Evolutionary conservation across 1,284 basidiomycete genomes (phyloP).

Genomic region (Rhodofomes roseus): DNA sequence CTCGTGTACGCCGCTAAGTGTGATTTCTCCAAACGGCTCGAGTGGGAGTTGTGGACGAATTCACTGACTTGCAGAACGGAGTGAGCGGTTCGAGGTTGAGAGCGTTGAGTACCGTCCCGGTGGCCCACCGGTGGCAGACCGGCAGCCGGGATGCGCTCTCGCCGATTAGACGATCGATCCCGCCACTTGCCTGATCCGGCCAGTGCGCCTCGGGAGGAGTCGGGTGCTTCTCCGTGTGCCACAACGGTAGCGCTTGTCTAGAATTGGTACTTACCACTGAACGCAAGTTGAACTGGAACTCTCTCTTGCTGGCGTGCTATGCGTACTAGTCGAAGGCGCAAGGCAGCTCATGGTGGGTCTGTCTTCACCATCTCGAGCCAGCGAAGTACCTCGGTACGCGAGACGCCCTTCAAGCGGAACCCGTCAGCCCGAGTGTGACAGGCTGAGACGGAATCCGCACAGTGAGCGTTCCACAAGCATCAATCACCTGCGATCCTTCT

Average conservation of each 20-base stretch:
- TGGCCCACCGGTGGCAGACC: neutral
- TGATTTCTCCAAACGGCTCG: too few species aligned
- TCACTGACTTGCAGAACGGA: too few species aligned
- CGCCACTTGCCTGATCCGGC: neutral
- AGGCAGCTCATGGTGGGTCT: too few species aligned
- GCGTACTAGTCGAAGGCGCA: too few species aligned
- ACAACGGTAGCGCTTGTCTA: neutral
- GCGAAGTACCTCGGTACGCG: neutral
- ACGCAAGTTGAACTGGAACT: too few species aligned
- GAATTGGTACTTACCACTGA: too few species aligned
- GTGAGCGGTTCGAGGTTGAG: neutral
- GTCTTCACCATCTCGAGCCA: too few species aligned
- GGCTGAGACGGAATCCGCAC: neutral
- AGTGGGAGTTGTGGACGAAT: too few species aligned
- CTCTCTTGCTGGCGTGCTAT: too few species aligned
- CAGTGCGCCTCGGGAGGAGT: neutral
- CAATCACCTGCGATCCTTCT: neutral
- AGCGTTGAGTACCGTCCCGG: neutral
- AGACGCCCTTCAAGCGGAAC: neutral
- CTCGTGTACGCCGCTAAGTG: too few species aligned
- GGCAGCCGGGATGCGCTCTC: neutral
- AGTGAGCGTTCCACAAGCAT: neutral
- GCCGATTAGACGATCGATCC: neutral
- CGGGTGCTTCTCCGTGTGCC: neutral
- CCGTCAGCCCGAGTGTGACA: too few species aligned